A percentile compares a stretch with the other conserved stretches of the same genome.
Evolutionary conservation across 2,329 filamentous ascomycete species (phyloP).

Genomic region (Cadophora sp.): DNA sequence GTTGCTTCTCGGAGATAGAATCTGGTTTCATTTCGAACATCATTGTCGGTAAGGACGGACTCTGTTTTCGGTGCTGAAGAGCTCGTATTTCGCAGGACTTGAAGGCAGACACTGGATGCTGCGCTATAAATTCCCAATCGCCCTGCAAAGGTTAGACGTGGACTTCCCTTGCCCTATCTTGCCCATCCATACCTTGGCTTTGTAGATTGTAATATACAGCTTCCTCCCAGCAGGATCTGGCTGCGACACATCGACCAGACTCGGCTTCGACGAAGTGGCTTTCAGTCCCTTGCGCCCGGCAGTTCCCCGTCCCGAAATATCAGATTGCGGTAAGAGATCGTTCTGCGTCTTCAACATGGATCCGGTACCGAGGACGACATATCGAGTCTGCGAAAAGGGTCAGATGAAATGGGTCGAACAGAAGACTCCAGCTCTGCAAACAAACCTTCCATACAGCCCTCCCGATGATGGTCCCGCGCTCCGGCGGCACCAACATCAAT

Average conservation of each 20-base stretch:
- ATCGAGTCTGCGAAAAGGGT: slow-evolving; percentile 56
- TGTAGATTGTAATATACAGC: slow-evolving; percentile 45
- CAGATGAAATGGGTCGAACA: slow-evolving; percentile 14
- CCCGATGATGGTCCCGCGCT: slow-evolving; percentile 58
- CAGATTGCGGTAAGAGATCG: slow-evolving; percentile 46
- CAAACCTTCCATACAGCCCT: slow-evolving; percentile 58
- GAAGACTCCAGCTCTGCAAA: not conserved
- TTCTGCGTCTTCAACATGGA: slow-evolving; percentile 53
- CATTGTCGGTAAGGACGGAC: slow-evolving; percentile 63
- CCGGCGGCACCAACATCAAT: slow-evolving; percentile 56
- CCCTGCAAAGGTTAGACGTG: slow-evolving; percentile 37
- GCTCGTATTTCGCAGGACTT: slow-evolving; percentile 54
- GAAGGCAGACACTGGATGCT: slow-evolving; percentile 43
- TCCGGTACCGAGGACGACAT: slow-evolving; percentile 61
- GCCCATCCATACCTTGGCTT: slow-evolving; percentile 43
- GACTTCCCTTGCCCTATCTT: not conserved
- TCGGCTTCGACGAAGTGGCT: slow-evolving; percentile 38
- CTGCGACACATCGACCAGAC: slow-evolving; percentile 37
- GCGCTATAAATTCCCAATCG: slow-evolving; percentile 43
- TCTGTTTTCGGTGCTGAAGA: slow-evolving; percentile 67
- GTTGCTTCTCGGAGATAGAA: slow-evolving; percentile 61
- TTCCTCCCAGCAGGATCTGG: slow-evolving; percentile 26
- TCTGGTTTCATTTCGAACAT: slow-evolving; percentile 60
- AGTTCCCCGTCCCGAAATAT: slow-evolving; percentile 22
- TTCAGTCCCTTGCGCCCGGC: slow-evolving; percentile 36